Evolutionary conservation across 208 protist genomes (phyloP).

Genomic region (Wallacemonas sp.): DNA sequence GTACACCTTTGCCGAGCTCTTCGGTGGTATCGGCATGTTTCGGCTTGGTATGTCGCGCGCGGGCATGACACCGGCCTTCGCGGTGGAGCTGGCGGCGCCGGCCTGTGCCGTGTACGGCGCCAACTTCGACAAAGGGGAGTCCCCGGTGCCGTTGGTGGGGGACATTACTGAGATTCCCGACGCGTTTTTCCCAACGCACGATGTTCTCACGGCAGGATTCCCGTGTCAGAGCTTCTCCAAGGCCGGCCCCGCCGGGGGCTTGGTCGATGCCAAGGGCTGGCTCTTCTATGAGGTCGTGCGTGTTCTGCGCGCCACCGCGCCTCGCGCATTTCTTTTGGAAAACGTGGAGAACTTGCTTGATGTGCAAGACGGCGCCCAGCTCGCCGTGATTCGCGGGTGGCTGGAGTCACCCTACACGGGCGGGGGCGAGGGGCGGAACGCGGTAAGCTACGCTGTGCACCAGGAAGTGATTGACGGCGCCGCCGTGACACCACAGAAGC

Average conservation of each 20-base stretch:
- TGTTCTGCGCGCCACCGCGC: conserved; percentile 37
- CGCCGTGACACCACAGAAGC: conserved; percentile 59
- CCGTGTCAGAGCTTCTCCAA: conserved; percentile 86
- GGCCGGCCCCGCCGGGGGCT: conserved; percentile 41
- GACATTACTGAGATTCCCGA: conserved; percentile 71
- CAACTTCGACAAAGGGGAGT: conserved; percentile 34
- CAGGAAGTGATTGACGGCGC: conserved; percentile 54
- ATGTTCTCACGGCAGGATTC: conserved; percentile 81
- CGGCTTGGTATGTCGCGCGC: conserved; percentile 59
- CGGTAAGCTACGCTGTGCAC: conserved; percentile 27
- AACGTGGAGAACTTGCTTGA: conserved; percentile 73
- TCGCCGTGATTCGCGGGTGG: conserved; percentile 35
- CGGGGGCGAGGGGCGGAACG: background rate
- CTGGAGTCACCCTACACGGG: conserved; percentile 24
- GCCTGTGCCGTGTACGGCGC: conserved; percentile 50
- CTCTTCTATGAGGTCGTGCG: conserved; percentile 84
- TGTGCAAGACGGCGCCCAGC: conserved; percentile 48
- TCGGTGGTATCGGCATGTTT: conserved; percentile 90
- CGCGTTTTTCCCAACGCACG: conserved; percentile 60
- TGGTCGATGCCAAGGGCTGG: conserved; percentile 52
- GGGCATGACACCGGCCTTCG: conserved; percentile 60
- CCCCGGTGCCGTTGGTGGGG: conserved; percentile 29
- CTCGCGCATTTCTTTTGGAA: conserved; percentile 76
- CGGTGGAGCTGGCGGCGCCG: conserved; percentile 52
- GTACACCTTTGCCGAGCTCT: conserved; percentile 87